Evolutionary conservation across 2,329 filamentous ascomycete genomes (phyloP), one percentile per base, ranked within the genome.

Genomic region (Pestalotiopsis fici): DNA sequence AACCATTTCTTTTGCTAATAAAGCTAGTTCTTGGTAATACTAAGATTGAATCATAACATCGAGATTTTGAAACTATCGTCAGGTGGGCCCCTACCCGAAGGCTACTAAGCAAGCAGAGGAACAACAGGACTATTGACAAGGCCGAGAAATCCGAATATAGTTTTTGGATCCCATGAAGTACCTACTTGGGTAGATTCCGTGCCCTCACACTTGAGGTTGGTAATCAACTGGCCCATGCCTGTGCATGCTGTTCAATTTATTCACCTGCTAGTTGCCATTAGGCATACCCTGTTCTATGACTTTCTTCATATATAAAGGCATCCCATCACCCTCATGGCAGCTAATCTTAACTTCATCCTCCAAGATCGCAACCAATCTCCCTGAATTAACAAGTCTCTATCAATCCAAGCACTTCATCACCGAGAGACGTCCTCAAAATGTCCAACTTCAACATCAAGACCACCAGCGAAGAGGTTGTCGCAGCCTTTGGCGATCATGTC

Each of bases 401-500:
- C n/a, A 50, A 21, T 18, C 15, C 43, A n/a, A 18, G 3, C 43
- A 21, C 3, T 3, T 9, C 3, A 11, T 50, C 43, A 9, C 1
- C 2, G n/a, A 50, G 1, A 9, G 9, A 57, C 12, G 23, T 18
- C 21, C 4, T 4, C 15, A 9, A 63, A 25, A 72, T 73, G 70
- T 11, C 67, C n/a, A 25, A n/a, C 1, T 74, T 75, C 50, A 69
- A 73, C 47, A 63, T 55, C 25, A 66, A 69, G 50, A 67, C 71
- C 5, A 73, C 72, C 18, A 72, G 69, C 55, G 74, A 74, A 18
- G 65, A 74, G 67, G 72, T 73, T 59, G 65, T 75, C 61, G 66
- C 70, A 57, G 67, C 69, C 66, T 75, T 75, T 59, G 64, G 43
- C 2, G 31, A 69, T 2, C 66, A 73, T 43, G 70, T 74, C 55